Percentiles rank a stretch among this genome's conserved stretches.
Conservation (phyloP, 768 basidiomycete species). For the Tricholoma sp. region DNA sequence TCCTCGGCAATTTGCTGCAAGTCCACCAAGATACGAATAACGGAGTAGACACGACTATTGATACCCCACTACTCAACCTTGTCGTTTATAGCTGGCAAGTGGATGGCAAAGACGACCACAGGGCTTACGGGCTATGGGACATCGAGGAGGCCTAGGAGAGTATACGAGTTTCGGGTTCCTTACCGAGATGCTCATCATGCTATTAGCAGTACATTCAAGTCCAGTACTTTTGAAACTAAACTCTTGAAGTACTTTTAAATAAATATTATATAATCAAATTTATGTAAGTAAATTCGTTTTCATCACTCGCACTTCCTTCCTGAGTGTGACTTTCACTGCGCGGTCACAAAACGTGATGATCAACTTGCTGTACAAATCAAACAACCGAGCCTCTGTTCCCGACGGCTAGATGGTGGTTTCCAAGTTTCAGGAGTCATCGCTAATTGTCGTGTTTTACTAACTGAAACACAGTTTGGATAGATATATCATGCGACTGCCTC, state of each 20-base stretch:
- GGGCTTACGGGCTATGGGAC: slow-evolving; percentile 16
- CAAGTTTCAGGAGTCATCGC: slow-evolving; percentile 1
- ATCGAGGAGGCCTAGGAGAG: background rate
- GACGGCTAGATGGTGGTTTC: background rate
- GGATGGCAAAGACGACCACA: slow-evolving; percentile 10
- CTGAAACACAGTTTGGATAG: slow-evolving; percentile 1
- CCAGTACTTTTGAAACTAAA: no score
- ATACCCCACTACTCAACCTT: slow-evolving; percentile 8
- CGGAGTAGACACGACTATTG: background rate
- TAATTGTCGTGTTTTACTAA: background rate
- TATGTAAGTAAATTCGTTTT: no score
- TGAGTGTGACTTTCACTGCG: no score
- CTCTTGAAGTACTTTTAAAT: no score
- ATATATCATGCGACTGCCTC: slow-evolving; percentile 8
- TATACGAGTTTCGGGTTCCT: no score
- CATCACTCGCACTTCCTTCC: no score
- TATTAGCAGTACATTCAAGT: no score
- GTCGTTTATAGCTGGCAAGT: slow-evolving; percentile 25
- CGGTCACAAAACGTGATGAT: no score
- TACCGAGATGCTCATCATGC: no score
- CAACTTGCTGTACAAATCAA: no score
- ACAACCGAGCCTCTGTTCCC: no score
- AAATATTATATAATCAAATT: no score
- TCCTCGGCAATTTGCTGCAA: slow-evolving; percentile 43
- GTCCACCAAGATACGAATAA: slow-evolving; percentile 26